These are phyloP conservation scores for Yamadazyma dendronema DNA, from an alignment of 1,139 yeast species.

Conservation along the genomic window DNA sequence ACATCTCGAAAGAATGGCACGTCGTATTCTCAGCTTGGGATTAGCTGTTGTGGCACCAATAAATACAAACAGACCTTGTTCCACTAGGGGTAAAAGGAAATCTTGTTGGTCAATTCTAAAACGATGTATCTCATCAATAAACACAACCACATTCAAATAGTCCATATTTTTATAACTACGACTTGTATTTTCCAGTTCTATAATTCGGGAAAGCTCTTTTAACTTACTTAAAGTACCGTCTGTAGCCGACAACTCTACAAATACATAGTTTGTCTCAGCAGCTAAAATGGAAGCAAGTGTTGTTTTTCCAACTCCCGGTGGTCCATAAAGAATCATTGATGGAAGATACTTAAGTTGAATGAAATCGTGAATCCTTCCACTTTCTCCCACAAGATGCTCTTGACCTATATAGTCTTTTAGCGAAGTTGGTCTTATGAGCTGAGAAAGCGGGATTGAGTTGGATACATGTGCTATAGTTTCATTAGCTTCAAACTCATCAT, in stretches of 20 bases:
- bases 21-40: slow-evolving; percentile 31
- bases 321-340: slow-evolving; percentile 44
- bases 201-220: slow-evolving; percentile 23
- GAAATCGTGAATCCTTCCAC: slow-evolving; percentile 34
- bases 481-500: background rate
- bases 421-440: slow-evolving; percentile 22
- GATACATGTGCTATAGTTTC: background rate
- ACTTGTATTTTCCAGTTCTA: slow-evolving; percentile 23
- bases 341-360: slow-evolving; percentile 40
- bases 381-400: slow-evolving; percentile 23
- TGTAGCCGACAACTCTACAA: slow-evolving; percentile 42
- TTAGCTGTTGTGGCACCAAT: slow-evolving; percentile 46
- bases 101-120: slow-evolving; percentile 43
- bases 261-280: slow-evolving; percentile 30
- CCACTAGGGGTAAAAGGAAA: slow-evolving; percentile 39
- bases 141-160: slow-evolving; percentile 31
- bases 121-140: slow-evolving; percentile 46
- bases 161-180: slow-evolving; percentile 15
- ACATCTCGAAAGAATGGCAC: slow-evolving; percentile 42
- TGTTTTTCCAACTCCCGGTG: slow-evolving; percentile 50
- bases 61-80: slow-evolving; percentile 39
- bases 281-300: slow-evolving; percentile 42
- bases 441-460: slow-evolving; percentile 9
- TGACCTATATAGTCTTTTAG: slow-evolving; percentile 39
- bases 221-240: slow-evolving; percentile 32